Evolutionary conservation across 176 grass and related monocot genomes (phyloP).

Genomic region (Lolium rigidum): DNA sequence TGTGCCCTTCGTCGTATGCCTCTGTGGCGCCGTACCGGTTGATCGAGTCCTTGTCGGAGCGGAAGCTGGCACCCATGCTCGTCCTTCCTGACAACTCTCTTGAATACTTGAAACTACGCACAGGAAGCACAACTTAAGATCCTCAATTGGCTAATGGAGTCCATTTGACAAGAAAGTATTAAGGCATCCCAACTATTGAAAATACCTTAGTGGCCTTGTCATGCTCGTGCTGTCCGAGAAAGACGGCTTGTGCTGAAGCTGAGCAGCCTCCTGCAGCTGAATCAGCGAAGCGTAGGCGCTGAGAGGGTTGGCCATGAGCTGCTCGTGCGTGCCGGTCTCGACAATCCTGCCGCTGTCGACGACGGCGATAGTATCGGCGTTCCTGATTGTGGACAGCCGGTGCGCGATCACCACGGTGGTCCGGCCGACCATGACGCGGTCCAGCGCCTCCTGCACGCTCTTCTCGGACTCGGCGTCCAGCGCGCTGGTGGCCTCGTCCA

Average conservation of each 20-base stretch:
- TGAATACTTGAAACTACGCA: slow-evolving; percentile 71
- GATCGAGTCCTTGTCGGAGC: slow-evolving; percentile 87
- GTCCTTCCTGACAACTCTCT: slow-evolving; percentile 75
- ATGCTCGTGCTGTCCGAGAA: slow-evolving; percentile 64
- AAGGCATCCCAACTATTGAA: too few species aligned
- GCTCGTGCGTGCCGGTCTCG: slow-evolving; percentile 91
- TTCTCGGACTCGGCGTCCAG: slow-evolving; percentile 94
- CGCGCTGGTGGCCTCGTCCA: slow-evolving; percentile 92
- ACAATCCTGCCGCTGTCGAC: slow-evolving; percentile 82
- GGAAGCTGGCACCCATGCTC: slow-evolving; percentile 83
- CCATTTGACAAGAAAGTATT: background rate
- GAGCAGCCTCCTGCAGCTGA: slow-evolving; percentile 67
- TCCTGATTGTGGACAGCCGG: slow-evolving; percentile 81
- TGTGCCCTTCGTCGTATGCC: slow-evolving; percentile 48
- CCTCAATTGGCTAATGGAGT: background rate
- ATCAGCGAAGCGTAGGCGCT: slow-evolving; percentile 81
- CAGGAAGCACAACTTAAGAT: background rate
- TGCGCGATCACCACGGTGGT: slow-evolving; percentile 95
- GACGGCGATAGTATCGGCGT: slow-evolving; percentile 90
- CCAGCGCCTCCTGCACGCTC: slow-evolving; percentile 94
- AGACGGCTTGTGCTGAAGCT: slow-evolving; percentile 61
- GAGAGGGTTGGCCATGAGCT: slow-evolving; percentile 61
- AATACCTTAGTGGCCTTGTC: slow-evolving; percentile 61
- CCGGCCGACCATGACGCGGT: slow-evolving; percentile 92
- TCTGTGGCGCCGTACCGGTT: slow-evolving; percentile 52